These are phyloP conservation scores for Cubamyces lactineus DNA, from an alignment of 768 basidiomycete species.

Conservation along the genomic window DNA sequence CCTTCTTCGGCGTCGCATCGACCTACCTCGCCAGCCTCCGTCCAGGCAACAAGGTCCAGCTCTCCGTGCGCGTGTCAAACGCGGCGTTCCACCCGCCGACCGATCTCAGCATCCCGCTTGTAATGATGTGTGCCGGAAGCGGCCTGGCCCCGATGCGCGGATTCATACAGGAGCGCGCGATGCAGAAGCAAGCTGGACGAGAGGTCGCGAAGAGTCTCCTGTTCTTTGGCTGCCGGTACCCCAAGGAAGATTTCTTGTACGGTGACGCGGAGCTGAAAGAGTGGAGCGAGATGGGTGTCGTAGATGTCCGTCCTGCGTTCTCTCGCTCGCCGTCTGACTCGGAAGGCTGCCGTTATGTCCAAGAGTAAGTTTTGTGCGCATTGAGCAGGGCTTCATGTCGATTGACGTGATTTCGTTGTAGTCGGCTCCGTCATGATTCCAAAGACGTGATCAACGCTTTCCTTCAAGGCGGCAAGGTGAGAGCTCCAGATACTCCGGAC, in stretches of 20 bases:
- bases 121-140: slow-evolving; percentile 52
- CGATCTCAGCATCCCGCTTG: slow-evolving; percentile 42
- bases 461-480: slow-evolving; percentile 39
- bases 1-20: slow-evolving; percentile 49
- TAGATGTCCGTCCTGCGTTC: slow-evolving; percentile 49
- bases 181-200: slow-evolving; percentile 46
- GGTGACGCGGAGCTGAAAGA: slow-evolving; percentile 40
- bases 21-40: slow-evolving; percentile 45
- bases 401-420: slow-evolving; percentile 18
- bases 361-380: slow-evolving; percentile 16
- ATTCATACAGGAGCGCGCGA: slow-evolving; percentile 53
- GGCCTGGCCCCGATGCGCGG: slow-evolving; percentile 55
- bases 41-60: slow-evolving; percentile 44
- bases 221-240: slow-evolving; percentile 49
- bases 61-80: slow-evolving; percentile 43
- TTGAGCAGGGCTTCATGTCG: not conserved
- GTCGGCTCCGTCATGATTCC: slow-evolving; percentile 46
- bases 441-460: slow-evolving; percentile 37
- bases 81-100: slow-evolving; percentile 46
- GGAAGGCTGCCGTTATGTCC: slow-evolving; percentile 26
- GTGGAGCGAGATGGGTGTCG: slow-evolving; percentile 44
- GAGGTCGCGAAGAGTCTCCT: slow-evolving; percentile 43
- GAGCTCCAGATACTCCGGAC: not conserved
- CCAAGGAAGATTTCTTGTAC: slow-evolving; percentile 46
- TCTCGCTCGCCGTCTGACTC: slow-evolving; percentile 25